Evolutionary conservation across 2,329 filamentous ascomycete species (phyloP), one percentile per base, ranked within the genome.

Genomic region (Arthroderma sp.): DNA sequence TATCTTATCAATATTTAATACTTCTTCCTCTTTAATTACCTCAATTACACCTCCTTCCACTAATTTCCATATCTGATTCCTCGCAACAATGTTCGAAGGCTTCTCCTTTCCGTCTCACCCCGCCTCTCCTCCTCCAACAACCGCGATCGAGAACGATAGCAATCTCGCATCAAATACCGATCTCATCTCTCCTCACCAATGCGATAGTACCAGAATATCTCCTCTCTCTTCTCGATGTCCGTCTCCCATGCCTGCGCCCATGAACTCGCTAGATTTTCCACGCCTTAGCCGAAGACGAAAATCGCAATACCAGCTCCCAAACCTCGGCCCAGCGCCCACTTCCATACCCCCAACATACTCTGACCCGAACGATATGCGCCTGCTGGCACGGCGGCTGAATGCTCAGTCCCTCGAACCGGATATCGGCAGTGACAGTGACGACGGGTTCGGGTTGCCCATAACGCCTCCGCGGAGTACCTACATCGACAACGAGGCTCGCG

Each of bases 271-370:
- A 29, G 42, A 44, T 32, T 44, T 32, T 6, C 42, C 42, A 27
- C 42, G 42, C 28, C 32, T 44, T 10, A 44, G 36, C 30, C 36
- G 42, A 8, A 31, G 37, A 29, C 36, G 22, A 22, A 44, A 34
- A 27, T 22, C 15, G 15, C 41, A 43, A 34, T 59, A 60, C 15
- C 57, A 59, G 11, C 57, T 59, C 43, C 59, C 58, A 48, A 61
- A 58, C 37, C 59, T 58, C 33, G 56, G 56, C 22, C 62, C 59
- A n/a, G 61, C 63, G 15, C 65, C 65, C 6, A 66, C 65, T 10
- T 71, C 55, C 34, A 72, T 51, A 52, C 67, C 53, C 60, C 65
- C 63, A 61, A 68, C 36, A 37, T 64, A 66, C 48, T 58, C 62
- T 36, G 52, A 58, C 30, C 42, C 30, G 37, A 46, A 38, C 39